Evolutionary conservation across 257 asterid species (phyloP).

Genomic region (Solanum corneliomulleri): DNA sequence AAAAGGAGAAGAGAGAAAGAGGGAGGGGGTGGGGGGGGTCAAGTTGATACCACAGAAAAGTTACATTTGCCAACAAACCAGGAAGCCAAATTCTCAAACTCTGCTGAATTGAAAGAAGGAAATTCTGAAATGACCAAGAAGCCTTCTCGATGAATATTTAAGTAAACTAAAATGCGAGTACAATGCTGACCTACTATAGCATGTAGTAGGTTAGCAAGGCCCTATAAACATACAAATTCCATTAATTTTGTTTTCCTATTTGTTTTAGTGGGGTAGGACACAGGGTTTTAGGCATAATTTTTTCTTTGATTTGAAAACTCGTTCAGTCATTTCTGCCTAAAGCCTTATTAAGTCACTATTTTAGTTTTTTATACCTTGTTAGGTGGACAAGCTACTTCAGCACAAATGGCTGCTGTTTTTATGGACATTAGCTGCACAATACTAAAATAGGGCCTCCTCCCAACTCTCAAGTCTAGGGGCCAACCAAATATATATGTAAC

Average conservation of each 20-base stretch:
- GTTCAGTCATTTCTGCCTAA: not conserved
- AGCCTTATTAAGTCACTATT: not conserved
- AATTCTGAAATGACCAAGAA: not conserved
- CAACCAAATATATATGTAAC: not conserved
- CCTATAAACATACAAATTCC: not conserved
- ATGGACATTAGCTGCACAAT: not conserved
- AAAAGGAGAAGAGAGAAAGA: not conserved
- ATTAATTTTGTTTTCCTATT: not conserved
- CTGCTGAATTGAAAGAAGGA: not conserved
- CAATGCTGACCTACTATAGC: not conserved
- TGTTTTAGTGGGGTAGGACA: not conserved
- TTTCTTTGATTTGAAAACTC: not conserved
- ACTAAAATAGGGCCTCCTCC: not conserved
- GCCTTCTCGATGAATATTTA: not conserved
- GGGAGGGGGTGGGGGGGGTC: no score
- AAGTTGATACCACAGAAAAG: no score
- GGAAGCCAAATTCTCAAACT: not conserved
- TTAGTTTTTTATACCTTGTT: not conserved
- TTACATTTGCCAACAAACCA: no score
- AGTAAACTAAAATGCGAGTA: not conserved
- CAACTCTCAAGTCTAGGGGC: not conserved
- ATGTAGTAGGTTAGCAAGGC: not conserved
- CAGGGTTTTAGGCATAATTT: not conserved
- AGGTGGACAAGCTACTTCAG: not conserved
- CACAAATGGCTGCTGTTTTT: not conserved